Base-by-base conservation (phyloP, 2,329 filamentous ascomycete genomes). In the Fusarium tanahbumbuense region DNA sequence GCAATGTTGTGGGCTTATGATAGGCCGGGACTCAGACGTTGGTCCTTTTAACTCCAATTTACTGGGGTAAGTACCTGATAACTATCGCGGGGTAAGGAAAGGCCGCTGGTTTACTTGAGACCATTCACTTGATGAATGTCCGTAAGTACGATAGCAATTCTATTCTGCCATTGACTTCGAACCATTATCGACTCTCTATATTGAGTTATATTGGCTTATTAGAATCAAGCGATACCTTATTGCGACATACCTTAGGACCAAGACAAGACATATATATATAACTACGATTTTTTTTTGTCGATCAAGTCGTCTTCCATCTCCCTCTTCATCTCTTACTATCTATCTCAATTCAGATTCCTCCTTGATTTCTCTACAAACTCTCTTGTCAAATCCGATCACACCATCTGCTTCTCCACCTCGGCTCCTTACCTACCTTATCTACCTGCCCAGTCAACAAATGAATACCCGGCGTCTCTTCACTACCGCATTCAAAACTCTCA, bases 401-500 rank as follows among this genome's bases (percentile, higher is more conserved):
- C 42, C 64, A 71, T 64, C 55, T 23, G 57, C 46, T 61, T 72
- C 66, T 56, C 62, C 68, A 70, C 67, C 50, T 52, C 32, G 8
- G 53, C 46, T 20, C 32, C 12, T 30, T 32, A 46, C 57, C 46
- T 30, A 30, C 28, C 28, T 30, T 56, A 65, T 55, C 45, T 57
- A 55, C 12, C 34, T 32, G 37, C 55, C 44, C 49, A 62, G 56
- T 48, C 56, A 60, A 56, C 67, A 58, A 56, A 75, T 75, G 73
- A 73, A 57, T 60, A 66, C 65, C 56, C 69, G 68, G 42, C 58
- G 50, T 41, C 50, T 70, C 41, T 61, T 74, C 61, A 67, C 59
- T 49, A 57, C 49, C 40, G 52, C 60, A 56, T 53, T 46, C 45
- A 64, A 64, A 56, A 67, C 64, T 53, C 30, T 73, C 30, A 68